Percentiles rank a stretch among this genome's conserved stretches.
phyloP scores from a whole-genome alignment of 768 basidiomycete species.

The Tephrocybe sp. region DNA sequence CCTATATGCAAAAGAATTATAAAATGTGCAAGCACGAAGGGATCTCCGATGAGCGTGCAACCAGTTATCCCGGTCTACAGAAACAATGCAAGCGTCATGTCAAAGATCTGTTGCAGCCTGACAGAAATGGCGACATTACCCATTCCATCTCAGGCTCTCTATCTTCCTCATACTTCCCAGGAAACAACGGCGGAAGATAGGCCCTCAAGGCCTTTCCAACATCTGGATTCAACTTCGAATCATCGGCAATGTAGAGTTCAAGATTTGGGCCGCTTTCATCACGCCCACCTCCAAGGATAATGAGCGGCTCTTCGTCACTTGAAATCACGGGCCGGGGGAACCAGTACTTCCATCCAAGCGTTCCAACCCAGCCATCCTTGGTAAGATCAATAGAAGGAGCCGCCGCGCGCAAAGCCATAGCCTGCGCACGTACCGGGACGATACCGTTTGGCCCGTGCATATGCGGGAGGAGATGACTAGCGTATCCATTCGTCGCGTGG shows the following conservation, averaged over 20 bases:
- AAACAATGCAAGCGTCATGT: background rate
- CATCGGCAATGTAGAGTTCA: conserved; percentile 58
- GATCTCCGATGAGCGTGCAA: conserved; percentile 56
- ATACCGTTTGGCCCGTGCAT: conserved; percentile 54
- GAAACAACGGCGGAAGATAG: conserved; percentile 61
- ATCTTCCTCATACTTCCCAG: conserved; percentile 45
- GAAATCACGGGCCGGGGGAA: conserved; percentile 59
- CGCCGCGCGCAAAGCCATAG: conserved; percentile 42
- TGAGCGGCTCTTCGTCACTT: conserved; percentile 38
- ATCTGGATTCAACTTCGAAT: conserved; percentile 45
- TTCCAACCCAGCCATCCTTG: conserved; percentile 45
- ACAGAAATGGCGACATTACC: conserved; percentile 42
- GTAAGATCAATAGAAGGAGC: conserved; percentile 39
- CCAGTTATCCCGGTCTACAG: conserved; percentile 82
- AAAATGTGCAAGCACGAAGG: conserved; percentile 54
- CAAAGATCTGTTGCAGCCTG: background rate
- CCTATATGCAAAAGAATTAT: background rate
- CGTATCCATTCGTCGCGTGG: conserved; percentile 87
- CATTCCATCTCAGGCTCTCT: conserved; percentile 74
- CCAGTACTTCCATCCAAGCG: conserved; percentile 72
- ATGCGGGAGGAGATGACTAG: conserved; percentile 70
- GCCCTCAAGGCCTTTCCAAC: conserved; percentile 50
- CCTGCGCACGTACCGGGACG: conserved; percentile 72
- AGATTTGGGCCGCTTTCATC: conserved; percentile 38
- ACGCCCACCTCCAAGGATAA: conserved; percentile 75